Base-by-base conservation (phyloP, 768 basidiomycete species). In the Termitomyces sp. region DNA sequence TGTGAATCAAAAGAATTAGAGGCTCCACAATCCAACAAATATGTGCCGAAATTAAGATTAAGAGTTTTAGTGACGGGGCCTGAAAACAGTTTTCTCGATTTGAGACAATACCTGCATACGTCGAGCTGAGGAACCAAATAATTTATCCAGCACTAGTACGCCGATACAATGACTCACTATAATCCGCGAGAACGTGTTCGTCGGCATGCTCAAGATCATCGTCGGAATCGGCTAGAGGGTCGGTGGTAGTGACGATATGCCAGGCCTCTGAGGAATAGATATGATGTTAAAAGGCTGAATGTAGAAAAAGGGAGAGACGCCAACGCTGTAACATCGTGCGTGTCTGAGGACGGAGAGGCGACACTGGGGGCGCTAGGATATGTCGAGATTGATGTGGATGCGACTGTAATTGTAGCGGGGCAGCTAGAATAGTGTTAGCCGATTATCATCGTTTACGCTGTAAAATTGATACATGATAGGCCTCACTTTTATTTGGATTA, bases 191-290 rank as follows among this genome's bases (percentile, higher is more conserved):
- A 45, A 79, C 73, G 60, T 86, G 74, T 61, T 87, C 85, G 62
- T 90, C 86, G 14, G 73, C 77, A 46, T 72, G 50, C 70, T 63
- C 62, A 32, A 61, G 68, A 62, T 88, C 86, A 42, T 88, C 86
- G 56, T 90, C 89, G 28, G 89, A 90, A 67, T 90, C 87, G 48
- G 76, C 69, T 28, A 90, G 71, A n/a, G 89, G 84, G 64, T 91
- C 89, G 37, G 81, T 80, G 30, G 78, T 81, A 51, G 75, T 79
- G 54, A 84, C 74, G 15, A 80, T 75, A 62, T 87, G 81, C 85
- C 85, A 90, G n/a, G 88, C 87, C 55, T 90, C 89, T 91, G 37
- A 26, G 5, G 17, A n/a, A 70, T 21, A 55, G 53, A 45, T 58
- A 49, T 24, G 50, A 44, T 41, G 51, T 58, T 45, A 45, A n/a